Percentiles rank a stretch among this genome's conserved stretches.
phyloP scores from a whole-genome alignment of 2,329 filamentous ascomycete genomes.

The Teratosphaeria epicoccoides region DNA sequence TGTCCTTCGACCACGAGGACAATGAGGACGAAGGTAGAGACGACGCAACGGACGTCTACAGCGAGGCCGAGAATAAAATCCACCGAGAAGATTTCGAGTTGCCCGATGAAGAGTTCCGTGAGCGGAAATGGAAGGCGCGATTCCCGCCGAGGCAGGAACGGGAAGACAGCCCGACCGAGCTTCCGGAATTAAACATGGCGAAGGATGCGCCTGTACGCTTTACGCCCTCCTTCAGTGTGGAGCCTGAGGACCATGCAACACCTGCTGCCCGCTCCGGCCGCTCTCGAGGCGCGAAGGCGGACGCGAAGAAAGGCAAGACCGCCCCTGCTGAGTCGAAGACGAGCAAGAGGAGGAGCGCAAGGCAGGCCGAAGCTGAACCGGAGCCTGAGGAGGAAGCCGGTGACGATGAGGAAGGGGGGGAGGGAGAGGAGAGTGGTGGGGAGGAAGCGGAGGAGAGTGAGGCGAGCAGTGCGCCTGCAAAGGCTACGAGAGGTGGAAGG shows the following conservation, averaged over 20 bases:
- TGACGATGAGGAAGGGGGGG: constrained; percentile 14
- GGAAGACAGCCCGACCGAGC: constrained; percentile 13
- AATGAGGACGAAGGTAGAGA: constrained; percentile 31
- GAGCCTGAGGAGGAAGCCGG: constrained; percentile 18
- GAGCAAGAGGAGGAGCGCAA: constrained; percentile 15
- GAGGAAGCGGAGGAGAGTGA: constrained; percentile 14
- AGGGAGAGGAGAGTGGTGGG: constrained; percentile 15
- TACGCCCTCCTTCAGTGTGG: constrained; percentile 22
- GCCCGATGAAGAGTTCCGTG: constrained; percentile 28
- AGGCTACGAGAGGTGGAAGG: not conserved
- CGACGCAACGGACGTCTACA: constrained; percentile 28
- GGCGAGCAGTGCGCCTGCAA: constrained; percentile 2
- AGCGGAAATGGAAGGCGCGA: constrained; percentile 34
- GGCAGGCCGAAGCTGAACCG: constrained; percentile 18
- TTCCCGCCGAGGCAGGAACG: constrained; percentile 7
- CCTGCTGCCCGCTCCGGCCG: constrained; percentile 8
- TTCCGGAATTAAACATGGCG: constrained; percentile 24
- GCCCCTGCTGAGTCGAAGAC: constrained; percentile 6
- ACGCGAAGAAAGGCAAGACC: constrained; percentile 5
- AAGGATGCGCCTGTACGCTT: constrained; percentile 24
- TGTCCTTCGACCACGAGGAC: constrained; percentile 18
- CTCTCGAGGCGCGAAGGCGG: constrained; percentile 3
- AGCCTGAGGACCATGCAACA: constrained; percentile 16
- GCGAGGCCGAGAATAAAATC: constrained; percentile 26
- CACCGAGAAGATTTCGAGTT: constrained; percentile 33